Evolutionary conservation across 1,284 basidiomycete genomes (phyloP).

Genomic region (Puccinia hordei): DNA sequence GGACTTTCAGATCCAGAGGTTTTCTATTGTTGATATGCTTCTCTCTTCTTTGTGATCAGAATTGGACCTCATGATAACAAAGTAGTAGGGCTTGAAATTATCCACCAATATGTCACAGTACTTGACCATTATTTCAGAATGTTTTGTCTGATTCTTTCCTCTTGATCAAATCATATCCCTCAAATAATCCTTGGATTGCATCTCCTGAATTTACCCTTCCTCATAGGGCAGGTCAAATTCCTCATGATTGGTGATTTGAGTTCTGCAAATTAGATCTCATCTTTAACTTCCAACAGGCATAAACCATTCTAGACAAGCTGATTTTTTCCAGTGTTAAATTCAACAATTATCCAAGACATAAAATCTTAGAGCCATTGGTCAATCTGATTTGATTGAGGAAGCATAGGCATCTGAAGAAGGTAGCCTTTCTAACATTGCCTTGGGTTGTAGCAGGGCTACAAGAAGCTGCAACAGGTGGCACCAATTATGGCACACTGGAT

Average conservation of each 20-base stretch:
- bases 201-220: constrained; percentile 50
- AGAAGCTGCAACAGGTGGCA: too few relatives aligned
- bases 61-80: constrained; percentile 86
- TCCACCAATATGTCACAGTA: constrained; percentile 98
- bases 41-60: constrained; percentile 97
- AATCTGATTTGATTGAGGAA: constrained; percentile 59
- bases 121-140: constrained; percentile 99
- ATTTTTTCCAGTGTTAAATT: constrained; percentile 96
- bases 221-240: too few relatives aligned
- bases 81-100: constrained; percentile 90
- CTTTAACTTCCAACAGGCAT: constrained; percentile 98
- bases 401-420: constrained; percentile 60
- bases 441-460: too few relatives aligned
- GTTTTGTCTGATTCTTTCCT: constrained; percentile 64
- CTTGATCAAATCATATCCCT: not conserved
- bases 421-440: constrained; percentile 50
- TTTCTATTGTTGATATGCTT: constrained; percentile 95
- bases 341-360: constrained; percentile 99
- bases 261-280: constrained; percentile 97
- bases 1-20: constrained; percentile 72
- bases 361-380: constrained; percentile 77
- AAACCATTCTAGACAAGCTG: constrained; percentile 95
- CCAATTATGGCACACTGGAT: too few relatives aligned
- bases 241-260: constrained; percentile 61
- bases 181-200: not conserved